Conservation (phyloP, 2,329 filamentous ascomycete genomes). For the Sclerotinia sclerotiorum region DNA sequence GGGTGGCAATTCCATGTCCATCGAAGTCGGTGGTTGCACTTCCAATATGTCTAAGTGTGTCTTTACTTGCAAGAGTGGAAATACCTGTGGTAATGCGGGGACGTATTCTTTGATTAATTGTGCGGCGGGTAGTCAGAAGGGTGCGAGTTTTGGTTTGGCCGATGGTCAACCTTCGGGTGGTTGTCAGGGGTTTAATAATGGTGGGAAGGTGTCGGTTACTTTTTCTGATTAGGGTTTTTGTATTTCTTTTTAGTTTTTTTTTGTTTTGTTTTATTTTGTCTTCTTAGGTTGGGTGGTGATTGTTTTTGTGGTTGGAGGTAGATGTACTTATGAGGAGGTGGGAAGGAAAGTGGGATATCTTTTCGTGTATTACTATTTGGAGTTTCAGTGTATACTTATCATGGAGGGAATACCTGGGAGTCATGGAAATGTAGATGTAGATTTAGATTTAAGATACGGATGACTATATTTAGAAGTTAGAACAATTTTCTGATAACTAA, state of each 20-base stretch:
- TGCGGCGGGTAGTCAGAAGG: slow-evolving; percentile 15
- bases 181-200: slow-evolving; percentile 24
- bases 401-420: not conserved
- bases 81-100: slow-evolving; percentile 6
- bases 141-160: slow-evolving; percentile 10
- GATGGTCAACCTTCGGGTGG: slow-evolving; percentile 19
- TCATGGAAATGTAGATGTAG: not conserved
- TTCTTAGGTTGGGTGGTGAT: not conserved
- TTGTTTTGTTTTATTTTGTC: not conserved
- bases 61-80: slow-evolving; percentile 16
- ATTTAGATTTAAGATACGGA: not conserved
- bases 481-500: not conserved
- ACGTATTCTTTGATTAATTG: slow-evolving; percentile 20
- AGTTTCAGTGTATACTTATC: not conserved
- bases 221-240: slow-evolving; percentile 4
- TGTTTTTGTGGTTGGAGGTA: not conserved
- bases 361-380: slow-evolving; percentile 6
- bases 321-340: not conserved
- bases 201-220: slow-evolving; percentile 8
- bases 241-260: not conserved
- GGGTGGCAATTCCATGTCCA: slow-evolving; percentile 23
- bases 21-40: slow-evolving; percentile 16
- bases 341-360: not conserved
- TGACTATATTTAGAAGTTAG: not conserved
- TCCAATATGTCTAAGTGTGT: slow-evolving; percentile 19